Base-by-base conservation (phyloP, 805 yeast species). In the Kregervanrija pseudodelftensis region DNA sequence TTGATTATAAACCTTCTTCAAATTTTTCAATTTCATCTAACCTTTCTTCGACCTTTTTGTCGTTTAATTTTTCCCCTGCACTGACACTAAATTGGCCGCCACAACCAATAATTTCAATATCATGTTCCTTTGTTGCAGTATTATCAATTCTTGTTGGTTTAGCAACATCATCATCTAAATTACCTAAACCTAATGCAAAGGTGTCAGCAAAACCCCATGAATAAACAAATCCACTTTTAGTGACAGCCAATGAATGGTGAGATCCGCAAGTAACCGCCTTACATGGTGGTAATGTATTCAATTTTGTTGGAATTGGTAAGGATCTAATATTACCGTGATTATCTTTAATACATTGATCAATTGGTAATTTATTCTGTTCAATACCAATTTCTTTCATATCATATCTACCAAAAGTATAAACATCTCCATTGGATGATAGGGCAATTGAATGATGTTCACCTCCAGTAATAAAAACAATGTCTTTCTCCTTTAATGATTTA, bases 141-240 rank as follows among this genome's bases (percentile, higher is more conserved):
- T 95, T 93, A 54, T 81, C 79, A 56, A 93, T 87, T 63, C 91
- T 77, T 0, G 96, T 85, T 37, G 99, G 99, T 15, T 70, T 69
- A 43, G 80, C 95, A 44, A 88, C 84, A 61, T 93, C 98, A 39
- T 77, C 86, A 39, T 87, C 96, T 33, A 85, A 81, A 41, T 61
- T 61, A 8, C 99, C 99, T 48, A 89, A 80, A 11, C 99, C 99
- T 31, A 91, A 82, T 14, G 95, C 99, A 65, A 88, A 93, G 1
- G 96, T 90, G 53, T 91, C 98, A 38, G 95, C 97, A 61, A 90
- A 93, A 1, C 99, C 99, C 99, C 99, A 93, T 1, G 97, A 78
- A 68, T 80, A 93, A 1, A 80, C 85, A 42, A 85, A 68, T 11
- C 99, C 99, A 55, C 86, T 88, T 16, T 72, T 76, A 3, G 95